Evolutionary conservation across 2,329 filamentous ascomycete species (phyloP).

Genomic region (Cercospora sesami): DNA sequence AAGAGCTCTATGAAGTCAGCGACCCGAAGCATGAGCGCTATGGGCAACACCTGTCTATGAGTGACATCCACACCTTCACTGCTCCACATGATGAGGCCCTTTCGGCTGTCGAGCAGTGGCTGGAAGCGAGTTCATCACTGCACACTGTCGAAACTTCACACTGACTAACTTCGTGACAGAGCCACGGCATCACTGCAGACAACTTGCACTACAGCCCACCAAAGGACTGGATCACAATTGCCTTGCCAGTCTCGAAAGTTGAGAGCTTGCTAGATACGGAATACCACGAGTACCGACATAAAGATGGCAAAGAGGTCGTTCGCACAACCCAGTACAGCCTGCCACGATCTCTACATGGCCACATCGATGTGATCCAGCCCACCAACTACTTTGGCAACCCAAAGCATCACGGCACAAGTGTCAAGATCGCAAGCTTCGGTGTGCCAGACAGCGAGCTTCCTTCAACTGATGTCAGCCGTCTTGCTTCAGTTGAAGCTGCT

Average conservation of each 20-base stretch:
- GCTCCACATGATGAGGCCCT: constrained; percentile 54
- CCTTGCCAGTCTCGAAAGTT: constrained; percentile 44
- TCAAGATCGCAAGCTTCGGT: constrained; percentile 20
- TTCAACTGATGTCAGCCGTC: background rate
- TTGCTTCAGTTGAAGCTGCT: constrained; percentile 1
- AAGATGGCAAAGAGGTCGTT: constrained; percentile 50
- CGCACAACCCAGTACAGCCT: constrained; percentile 63
- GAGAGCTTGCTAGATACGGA: constrained; percentile 58
- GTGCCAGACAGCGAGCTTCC: constrained; percentile 7
- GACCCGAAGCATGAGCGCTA: constrained; percentile 61
- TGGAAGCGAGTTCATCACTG: constrained; percentile 36
- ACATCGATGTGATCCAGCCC: constrained; percentile 61
- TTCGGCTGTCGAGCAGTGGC: constrained; percentile 56
- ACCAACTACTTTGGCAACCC: constrained; percentile 47
- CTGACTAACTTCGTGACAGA: constrained; percentile 50
- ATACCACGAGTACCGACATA: constrained; percentile 56
- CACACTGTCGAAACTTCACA: constrained; percentile 17
- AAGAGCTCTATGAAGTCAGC: constrained; percentile 61
- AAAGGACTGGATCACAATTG: constrained; percentile 61
- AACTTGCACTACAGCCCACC: constrained; percentile 22
- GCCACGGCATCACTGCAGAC: constrained; percentile 43
- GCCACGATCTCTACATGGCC: constrained; percentile 54
- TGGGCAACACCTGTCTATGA: constrained; percentile 58
- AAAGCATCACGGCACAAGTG: constrained; percentile 9
- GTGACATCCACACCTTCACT: constrained; percentile 56